Evolutionary conservation across 257 asterid genomes (phyloP).

Genomic region (Solanum tarijense): DNA sequence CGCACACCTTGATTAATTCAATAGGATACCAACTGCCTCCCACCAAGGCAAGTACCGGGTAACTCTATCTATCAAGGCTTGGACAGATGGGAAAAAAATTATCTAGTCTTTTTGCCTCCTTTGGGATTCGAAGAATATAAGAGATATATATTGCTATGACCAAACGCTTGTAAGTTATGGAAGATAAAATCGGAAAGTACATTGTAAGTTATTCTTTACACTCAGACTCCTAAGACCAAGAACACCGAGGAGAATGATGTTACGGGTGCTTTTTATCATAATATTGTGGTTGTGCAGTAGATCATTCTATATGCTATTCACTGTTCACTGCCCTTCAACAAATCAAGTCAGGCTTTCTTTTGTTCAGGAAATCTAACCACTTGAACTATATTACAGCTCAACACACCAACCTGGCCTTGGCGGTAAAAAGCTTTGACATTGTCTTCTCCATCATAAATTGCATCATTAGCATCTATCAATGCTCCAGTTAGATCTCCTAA

Average conservation of each 20-base stretch:
- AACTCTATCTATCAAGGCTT: background rate
- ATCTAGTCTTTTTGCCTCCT: background rate
- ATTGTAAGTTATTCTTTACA: background rate
- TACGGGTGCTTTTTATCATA: background rate
- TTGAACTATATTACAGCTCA: background rate
- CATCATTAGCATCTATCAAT: constrained; percentile 24
- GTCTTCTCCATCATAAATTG: constrained; percentile 24
- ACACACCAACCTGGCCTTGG: constrained; percentile 29
- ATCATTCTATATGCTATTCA: background rate
- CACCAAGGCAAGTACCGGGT: background rate
- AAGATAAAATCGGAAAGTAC: background rate
- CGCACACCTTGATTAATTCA: background rate
- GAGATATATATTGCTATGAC: background rate
- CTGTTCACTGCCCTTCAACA: background rate
- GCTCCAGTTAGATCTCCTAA: constrained; percentile 34
- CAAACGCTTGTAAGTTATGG: background rate
- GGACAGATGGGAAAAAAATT: background rate
- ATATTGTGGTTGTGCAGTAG: background rate
- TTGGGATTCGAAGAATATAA: background rate
- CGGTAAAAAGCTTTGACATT: constrained; percentile 31
- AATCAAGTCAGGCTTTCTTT: background rate
- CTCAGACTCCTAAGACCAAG: background rate
- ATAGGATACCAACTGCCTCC: background rate
- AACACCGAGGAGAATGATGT: background rate
- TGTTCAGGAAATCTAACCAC: background rate